Percentiles rank a stretch among this genome's conserved stretches.
These are phyloP conservation scores for Pseudopyricularia javanii DNA, from an alignment of 2,329 filamentous ascomycete species.

Conservation along the genomic window DNA sequence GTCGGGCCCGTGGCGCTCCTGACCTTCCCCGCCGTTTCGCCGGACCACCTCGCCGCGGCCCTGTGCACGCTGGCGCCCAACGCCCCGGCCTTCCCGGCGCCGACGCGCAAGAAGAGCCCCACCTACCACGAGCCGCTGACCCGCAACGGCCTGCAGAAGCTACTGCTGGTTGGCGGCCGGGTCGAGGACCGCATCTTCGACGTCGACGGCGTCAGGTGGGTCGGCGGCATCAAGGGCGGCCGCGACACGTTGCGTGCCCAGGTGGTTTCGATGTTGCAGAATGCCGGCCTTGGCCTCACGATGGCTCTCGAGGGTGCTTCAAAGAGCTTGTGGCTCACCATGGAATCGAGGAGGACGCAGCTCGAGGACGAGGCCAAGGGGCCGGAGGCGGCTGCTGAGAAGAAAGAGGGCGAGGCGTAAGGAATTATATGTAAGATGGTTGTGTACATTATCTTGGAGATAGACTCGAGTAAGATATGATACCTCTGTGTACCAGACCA, in stretches of 20 bases:
- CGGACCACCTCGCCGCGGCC: slow-evolving; percentile 70
- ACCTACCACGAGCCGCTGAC: slow-evolving; percentile 70
- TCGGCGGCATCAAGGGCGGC: slow-evolving; percentile 68
- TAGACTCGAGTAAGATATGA: not conserved
- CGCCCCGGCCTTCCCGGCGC: slow-evolving; percentile 62
- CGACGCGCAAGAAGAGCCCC: slow-evolving; percentile 62
- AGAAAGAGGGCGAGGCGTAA: slow-evolving; percentile 13
- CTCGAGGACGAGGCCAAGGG: slow-evolving; percentile 57
- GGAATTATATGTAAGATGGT: slow-evolving; percentile 6
- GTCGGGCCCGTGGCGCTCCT: slow-evolving; percentile 71
- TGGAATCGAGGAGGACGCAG: slow-evolving; percentile 71
- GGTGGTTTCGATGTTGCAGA: slow-evolving; percentile 70
- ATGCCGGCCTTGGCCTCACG: slow-evolving; percentile 65
- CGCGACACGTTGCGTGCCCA: slow-evolving; percentile 70
- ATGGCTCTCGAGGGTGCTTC: slow-evolving; percentile 66
- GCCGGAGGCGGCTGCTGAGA: slow-evolving; percentile 13
- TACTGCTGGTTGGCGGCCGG: slow-evolving; percentile 75
- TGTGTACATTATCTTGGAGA: not conserved
- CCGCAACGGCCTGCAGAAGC: slow-evolving; percentile 73
- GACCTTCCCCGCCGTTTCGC: slow-evolving; percentile 71
- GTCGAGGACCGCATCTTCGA: slow-evolving; percentile 82
- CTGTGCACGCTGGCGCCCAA: slow-evolving; percentile 67
- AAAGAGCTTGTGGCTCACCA: slow-evolving; percentile 74
- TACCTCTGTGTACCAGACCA: not conserved
- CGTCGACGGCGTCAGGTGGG: slow-evolving; percentile 50